phyloP scores from a whole-genome alignment of 768 basidiomycete species.

The Boletus subparvulus region DNA sequence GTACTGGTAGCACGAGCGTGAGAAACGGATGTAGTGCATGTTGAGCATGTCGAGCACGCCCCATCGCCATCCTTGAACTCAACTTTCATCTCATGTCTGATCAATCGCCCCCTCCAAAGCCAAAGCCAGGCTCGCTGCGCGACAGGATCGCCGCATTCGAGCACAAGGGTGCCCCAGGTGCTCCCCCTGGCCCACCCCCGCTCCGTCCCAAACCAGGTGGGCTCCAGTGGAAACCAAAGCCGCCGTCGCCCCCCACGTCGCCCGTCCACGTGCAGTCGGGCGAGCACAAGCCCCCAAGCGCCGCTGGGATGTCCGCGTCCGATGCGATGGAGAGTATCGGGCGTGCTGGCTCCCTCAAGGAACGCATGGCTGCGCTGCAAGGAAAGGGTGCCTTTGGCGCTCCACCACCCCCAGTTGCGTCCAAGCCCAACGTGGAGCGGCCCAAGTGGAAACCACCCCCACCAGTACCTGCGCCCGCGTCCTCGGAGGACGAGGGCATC shows the following conservation, averaged over 20 bases:
- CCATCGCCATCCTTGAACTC: conserved; percentile 12
- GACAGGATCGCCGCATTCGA: conserved; percentile 91
- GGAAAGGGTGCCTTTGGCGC: conserved; percentile 77
- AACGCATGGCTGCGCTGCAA: conserved; percentile 93
- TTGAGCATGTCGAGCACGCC: conserved; percentile 22
- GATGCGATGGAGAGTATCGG: conserved; percentile 89
- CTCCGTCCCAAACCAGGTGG: conserved; percentile 59
- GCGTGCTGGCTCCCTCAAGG: conserved; percentile 78
- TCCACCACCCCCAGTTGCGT: conserved; percentile 47
- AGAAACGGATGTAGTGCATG: conserved; percentile 14
- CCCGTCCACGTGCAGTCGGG: conserved; percentile 13
- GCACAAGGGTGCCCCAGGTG: conserved; percentile 42
- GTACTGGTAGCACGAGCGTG: conserved; percentile 18
- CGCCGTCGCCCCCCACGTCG: conserved; percentile 44
- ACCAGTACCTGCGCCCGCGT: conserved; percentile 39
- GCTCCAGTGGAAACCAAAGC: conserved; percentile 71
- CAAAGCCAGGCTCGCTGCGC: conserved; percentile 74
- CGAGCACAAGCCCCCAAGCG: conserved; percentile 25
- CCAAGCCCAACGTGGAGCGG: conserved; percentile 55
- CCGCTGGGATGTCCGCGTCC: conserved; percentile 68
- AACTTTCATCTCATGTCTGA: conserved; percentile 54
- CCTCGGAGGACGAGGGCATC: conserved; percentile 42
- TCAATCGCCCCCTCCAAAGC: conserved; percentile 54
- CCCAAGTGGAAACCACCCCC: conserved; percentile 89
- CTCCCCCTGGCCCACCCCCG: conserved; percentile 35